Base-by-base conservation (phyloP, 2,329 filamentous ascomycete species). In the Epichloe aotearoae region DNA sequence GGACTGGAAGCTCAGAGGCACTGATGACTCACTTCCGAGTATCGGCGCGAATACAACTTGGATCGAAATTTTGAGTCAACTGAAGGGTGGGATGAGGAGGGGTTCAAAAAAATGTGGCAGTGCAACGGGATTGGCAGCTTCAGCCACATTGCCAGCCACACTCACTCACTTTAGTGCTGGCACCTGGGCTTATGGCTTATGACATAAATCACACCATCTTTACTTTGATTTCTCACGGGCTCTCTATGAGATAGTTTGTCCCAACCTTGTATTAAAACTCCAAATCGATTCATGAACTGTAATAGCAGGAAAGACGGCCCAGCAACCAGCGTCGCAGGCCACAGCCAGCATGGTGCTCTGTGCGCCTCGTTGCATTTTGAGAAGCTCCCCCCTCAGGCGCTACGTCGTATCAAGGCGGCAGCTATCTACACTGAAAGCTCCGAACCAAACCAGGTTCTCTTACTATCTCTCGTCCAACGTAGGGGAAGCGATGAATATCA, bases 51-150 rank as follows among this genome's bases (percentile, higher is more conserved):
- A 23, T 23, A 40, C 15, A 23, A 46, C 30, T 50, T 45, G n/a
- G 40, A 20, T 48, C 34, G 41, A 42, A 55, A 49, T 55, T 59
- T 52, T 57, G 57, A 59, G 53, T 59, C 57, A 56, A 45, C 40
- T 50, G 19, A 53, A 51, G 50, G 50, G 54, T 58, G 54, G 52
- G 56, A 53, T 56, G 54, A 43, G 37, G 51, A 52, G 48, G 54
- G 52, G 53, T 54, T 50, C 51, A n/a, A 23, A 6, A 3, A 19
- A 12, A 12, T 50, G 57, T 59, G 57, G 56, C 56, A 51, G 56
- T 59, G 56, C 50, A 37, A 5, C 17, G 26, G 36, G 20, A 38
- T 44, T 50, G 36, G 11, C 42, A 49, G 39, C 38, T 51, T 45
- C 49, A 54, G 53, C 54, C 54, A 53, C 53, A 53, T n/a, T 5